Percentiles rank a stretch among this genome's conserved stretches.
Conservation (phyloP, 2,329 filamentous ascomycete genomes). For the Lecanicillium sp. region DNA sequence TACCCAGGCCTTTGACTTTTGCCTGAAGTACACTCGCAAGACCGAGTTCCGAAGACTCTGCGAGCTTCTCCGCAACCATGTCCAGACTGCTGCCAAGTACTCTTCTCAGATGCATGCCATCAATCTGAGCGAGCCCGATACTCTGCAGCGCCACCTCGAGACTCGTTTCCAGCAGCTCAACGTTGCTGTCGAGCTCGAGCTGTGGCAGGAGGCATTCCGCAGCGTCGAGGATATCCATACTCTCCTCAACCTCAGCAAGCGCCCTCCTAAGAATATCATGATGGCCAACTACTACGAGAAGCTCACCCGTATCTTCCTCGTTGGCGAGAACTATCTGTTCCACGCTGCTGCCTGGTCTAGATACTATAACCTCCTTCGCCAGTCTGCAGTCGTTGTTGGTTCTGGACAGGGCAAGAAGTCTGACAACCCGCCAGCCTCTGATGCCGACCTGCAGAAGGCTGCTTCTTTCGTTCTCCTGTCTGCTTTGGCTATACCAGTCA, state of each 20-base stretch:
- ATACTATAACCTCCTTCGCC: constrained; percentile 93
- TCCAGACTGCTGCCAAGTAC: constrained; percentile 98
- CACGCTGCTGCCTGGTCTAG: constrained; percentile 95
- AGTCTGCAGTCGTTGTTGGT: constrained; percentile 76
- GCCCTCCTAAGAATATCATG: constrained; percentile 97
- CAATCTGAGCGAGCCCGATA: constrained; percentile 96
- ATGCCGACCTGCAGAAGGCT: constrained; percentile 85
- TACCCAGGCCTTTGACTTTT: constrained; percentile 98
- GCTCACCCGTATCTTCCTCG: constrained; percentile 94
- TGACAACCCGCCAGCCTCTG: constrained; percentile 83
- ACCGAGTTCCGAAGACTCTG: constrained; percentile 98
- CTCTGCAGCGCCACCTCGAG: constrained; percentile 91
- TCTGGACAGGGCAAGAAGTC: constrained; percentile 84
- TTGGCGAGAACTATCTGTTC: constrained; percentile 99
- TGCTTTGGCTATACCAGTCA: constrained; percentile 95
- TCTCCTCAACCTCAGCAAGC: constrained; percentile 93
- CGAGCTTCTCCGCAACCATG: constrained; percentile 95
- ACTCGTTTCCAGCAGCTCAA: constrained; percentile 98
- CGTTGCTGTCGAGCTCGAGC: constrained; percentile 91
- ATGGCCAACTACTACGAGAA: constrained; percentile 99
- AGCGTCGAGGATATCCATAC: constrained; percentile 99
- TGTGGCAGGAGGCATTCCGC: constrained; percentile 99
- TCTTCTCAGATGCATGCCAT: constrained; percentile 99
- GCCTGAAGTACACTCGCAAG: constrained; percentile 95
- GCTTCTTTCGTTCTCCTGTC: constrained; percentile 94